Base-by-base conservation (phyloP, 345 rosid species). In the Crucihimalaya himalaica region DNA sequence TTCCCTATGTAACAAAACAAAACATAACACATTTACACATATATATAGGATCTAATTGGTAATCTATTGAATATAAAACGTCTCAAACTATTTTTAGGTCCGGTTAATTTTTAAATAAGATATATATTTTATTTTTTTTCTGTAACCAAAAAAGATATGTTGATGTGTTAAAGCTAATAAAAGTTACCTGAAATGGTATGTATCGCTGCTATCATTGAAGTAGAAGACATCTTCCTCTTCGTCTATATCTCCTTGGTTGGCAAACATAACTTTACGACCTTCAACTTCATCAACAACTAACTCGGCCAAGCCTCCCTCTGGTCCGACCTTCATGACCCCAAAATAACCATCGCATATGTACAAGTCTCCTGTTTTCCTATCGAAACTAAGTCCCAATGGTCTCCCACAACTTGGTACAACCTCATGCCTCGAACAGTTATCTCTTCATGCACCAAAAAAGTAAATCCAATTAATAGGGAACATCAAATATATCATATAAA, bases 301-400 rank as follows among this genome's bases (percentile, higher is more conserved):
- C 47, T 73, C 66, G 4, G 95, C 91, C 63, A 83, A 58, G 7
- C 97, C 95, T 31, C 91, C 93, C 13, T 66, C 73, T 19, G 92
- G 91, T 13, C 95, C 93, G 10, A 86, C 93, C 10, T 83, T 88
- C 58, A 77, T 71, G 34, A 91, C 71, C 29, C 97, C 95, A 6
- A 81, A 77, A 77, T 89, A 91, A 6, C 93, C 90, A 82, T 91
- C 97, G 6, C 89, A 88, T 13, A 87, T 83, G 72, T 91, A 91
- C 43, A 91, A 84, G 54, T 87, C 86, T 78, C 97, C 93, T 8
- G 84, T 83, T 75, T 74, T 78, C 58, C 63, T 82, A 39, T 86
- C 78, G 21, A 89, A 89, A 39, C 75, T 81, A 23, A 91, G 61
- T 37, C 97, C 95, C 47, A 91, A 62, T 20, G 93, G 93, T 58